phyloP scores from a whole-genome alignment of 352 stramenopile species.

The Phytophthora fragariae region DNA sequence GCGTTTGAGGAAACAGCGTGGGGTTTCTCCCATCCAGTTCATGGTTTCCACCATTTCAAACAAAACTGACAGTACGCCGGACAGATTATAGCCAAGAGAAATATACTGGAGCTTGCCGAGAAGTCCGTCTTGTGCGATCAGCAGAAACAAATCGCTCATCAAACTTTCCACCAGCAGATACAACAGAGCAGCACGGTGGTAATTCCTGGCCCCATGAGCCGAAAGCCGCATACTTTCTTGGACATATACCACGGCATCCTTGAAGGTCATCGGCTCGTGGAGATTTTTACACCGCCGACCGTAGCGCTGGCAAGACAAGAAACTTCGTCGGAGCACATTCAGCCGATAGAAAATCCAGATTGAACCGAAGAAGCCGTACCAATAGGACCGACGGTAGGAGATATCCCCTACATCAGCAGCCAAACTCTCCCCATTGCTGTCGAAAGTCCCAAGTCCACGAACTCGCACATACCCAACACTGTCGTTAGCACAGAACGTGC shows the following conservation, averaged over 20 bases:
- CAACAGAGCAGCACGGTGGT: constrained; percentile 14
- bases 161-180: constrained; percentile 23
- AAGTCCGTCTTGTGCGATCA: constrained; percentile 21
- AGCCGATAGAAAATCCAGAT: constrained; percentile 19
- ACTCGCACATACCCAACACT: constrained; percentile 22
- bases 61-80: constrained; percentile 11
- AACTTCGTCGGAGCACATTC: constrained; percentile 14
- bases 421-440: constrained; percentile 14
- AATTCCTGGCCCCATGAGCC: constrained; percentile 17
- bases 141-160: constrained; percentile 20
- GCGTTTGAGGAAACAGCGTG: constrained; percentile 11
- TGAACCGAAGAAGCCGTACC: constrained; percentile 15
- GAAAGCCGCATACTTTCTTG: constrained; percentile 15
- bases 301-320: constrained; percentile 6
- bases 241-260: constrained; percentile 14
- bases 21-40: constrained; percentile 9
- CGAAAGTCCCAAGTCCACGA: constrained; percentile 12
- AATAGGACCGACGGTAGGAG: constrained; percentile 14
- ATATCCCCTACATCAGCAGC: constrained; percentile 5
- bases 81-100: constrained; percentile 8
- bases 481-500: constrained; percentile 17
- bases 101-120: constrained; percentile 28
- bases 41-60: constrained; percentile 17
- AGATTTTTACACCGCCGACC: constrained; percentile 4
- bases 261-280: constrained; percentile 2